Evolutionary conservation across 805 yeast species (phyloP), one percentile per base, ranked within the genome.

Genomic region (Yarrowia phangngaensis): DNA sequence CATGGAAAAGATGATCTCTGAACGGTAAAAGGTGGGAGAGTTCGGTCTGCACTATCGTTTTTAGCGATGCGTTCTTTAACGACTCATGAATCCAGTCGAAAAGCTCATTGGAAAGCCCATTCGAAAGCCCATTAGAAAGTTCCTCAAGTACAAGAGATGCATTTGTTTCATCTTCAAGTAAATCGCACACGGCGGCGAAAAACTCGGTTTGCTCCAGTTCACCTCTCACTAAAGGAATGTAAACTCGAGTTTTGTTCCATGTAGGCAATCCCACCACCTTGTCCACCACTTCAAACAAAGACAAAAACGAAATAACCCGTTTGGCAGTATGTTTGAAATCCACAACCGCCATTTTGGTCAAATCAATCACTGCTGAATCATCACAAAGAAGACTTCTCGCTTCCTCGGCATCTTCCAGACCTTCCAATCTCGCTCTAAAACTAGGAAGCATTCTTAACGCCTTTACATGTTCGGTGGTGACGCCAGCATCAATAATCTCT

Each of bases 371-470:
- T 13, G n/a, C 26, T 6, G 35, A 55, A 14, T 52, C 52, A 11
- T 43, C 38, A 6, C 60, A 14, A 0, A 59, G 28, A 4, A 51
- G 43, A 2, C 16, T 14, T 8, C 22, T 28, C 9, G 64, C 19
- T 11, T 52, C 32, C 1, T 28, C 28, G 40, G 66, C 60, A 30
- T 60, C 59, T 12, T 49, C 23, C 24, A 63, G 41, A 27, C 23
- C n/a, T n/a, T 58, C 60, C 5, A 66, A 52, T 38, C 56, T 54
- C 15, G 50, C 35, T 33, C 51, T 56, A 51, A 69, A 69, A 0
- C 74, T 68, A 0, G 70, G 68, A 23, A 70, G 54, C 56, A 60
- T 56, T 29, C 70, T 58, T 2, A 69, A 46, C 2, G 67, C 63
- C 3, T 41, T 33, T 11, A 51, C 36, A 34, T 66, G 59, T 4